phyloP scores from a whole-genome alignment of 805 yeast genomes.

The Candida taoyuanica region DNA sequence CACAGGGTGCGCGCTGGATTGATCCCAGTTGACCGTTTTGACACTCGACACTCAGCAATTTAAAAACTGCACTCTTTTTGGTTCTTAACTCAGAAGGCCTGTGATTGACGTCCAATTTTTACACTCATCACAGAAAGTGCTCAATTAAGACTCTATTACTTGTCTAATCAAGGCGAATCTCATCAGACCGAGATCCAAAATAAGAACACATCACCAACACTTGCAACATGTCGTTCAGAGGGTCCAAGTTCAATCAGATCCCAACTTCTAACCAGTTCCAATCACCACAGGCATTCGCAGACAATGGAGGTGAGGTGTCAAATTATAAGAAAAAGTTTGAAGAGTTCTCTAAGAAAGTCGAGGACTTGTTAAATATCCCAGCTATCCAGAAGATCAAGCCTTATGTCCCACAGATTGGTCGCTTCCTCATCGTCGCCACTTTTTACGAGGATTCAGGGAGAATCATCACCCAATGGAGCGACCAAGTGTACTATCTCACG shows the following conservation, averaged over 20 bases:
- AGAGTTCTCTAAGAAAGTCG: constrained; percentile 45
- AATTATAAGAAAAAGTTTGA: constrained; percentile 10
- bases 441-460: constrained; percentile 86
- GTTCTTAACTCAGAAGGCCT: too few relatives aligned
- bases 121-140: too few relatives aligned
- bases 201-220: background rate
- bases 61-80: too few relatives aligned
- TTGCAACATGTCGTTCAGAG: constrained; percentile 23
- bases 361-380: constrained; percentile 48
- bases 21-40: background rate
- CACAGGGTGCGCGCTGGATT: too few relatives aligned
- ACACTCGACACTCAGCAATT: too few relatives aligned
- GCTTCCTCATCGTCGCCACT: constrained; percentile 89
- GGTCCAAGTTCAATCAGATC: constrained; percentile 25
- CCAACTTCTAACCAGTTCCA: constrained; percentile 22
- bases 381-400: constrained; percentile 50
- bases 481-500: constrained; percentile 81
- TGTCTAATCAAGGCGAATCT: too few relatives aligned
- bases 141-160: too few relatives aligned
- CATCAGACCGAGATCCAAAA: too few relatives aligned
- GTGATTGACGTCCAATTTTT: too few relatives aligned
- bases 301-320: constrained; percentile 19
- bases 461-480: constrained; percentile 83
- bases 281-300: constrained; percentile 11
- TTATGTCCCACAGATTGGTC: constrained; percentile 80